A percentile compares a stretch with the other conserved stretches of the same genome.
Conservation (phyloP, 2,329 filamentous ascomycete genomes). For the Chaetomiaceae sp. region DNA sequence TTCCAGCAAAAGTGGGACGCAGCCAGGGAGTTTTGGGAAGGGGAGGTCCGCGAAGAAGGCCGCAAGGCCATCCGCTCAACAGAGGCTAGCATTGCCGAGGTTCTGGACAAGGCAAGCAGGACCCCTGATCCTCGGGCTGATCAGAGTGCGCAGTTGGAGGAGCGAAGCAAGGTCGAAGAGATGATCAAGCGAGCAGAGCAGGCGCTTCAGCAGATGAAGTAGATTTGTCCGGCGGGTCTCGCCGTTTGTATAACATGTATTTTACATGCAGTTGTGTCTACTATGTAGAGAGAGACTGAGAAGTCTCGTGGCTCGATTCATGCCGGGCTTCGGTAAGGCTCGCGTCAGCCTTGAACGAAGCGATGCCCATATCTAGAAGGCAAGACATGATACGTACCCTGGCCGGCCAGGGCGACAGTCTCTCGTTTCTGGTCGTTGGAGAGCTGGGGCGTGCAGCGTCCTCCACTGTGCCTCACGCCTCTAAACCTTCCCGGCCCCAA, state of each 20-base stretch:
- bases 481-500: not conserved
- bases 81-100: slow-evolving; percentile 49
- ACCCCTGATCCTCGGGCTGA: slow-evolving; percentile 23
- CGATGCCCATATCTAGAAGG: slow-evolving; percentile 14
- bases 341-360: slow-evolving; percentile 18
- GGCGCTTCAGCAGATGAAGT: slow-evolving; percentile 46
- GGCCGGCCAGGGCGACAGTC: not conserved
- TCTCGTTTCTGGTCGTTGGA: not conserved
- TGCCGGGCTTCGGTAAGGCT: slow-evolving; percentile 4
- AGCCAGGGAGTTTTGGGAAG: slow-evolving; percentile 59
- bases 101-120: slow-evolving; percentile 37
- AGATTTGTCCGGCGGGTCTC: slow-evolving; percentile 15
- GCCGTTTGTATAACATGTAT: slow-evolving; percentile 23
- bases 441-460: not conserved
- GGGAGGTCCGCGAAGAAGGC: slow-evolving; percentile 62
- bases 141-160: slow-evolving; percentile 23
- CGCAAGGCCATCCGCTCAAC: slow-evolving; percentile 57
- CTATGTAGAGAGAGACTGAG: slow-evolving; percentile 2
- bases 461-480: not conserved
- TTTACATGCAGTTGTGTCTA: slow-evolving; percentile 16
- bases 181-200: slow-evolving; percentile 48
- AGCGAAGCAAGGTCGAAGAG: slow-evolving; percentile 39
- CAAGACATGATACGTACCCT: slow-evolving; percentile 17
- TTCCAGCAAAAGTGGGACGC: slow-evolving; percentile 62
- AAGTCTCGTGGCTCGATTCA: slow-evolving; percentile 1